A percentile compares a stretch with the other conserved stretches of the same genome.
phyloP scores from a whole-genome alignment of 192 early-diverging fungal genomes.

The Entomortierella parvispora region DNA sequence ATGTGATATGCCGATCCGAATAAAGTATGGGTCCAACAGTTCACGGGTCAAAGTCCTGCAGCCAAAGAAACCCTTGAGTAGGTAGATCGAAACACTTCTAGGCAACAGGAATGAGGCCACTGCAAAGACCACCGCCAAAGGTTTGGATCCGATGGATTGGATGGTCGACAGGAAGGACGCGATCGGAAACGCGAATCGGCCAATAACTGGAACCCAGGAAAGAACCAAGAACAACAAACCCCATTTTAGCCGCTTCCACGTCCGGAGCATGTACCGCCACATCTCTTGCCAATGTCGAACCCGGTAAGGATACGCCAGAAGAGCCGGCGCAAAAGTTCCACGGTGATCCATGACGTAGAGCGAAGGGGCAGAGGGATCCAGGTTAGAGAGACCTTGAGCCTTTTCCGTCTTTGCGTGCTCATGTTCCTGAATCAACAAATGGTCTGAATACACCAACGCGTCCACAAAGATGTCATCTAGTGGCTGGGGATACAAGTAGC shows the following conservation, averaged over 20 bases:
- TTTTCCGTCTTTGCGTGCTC: conserved; percentile 28
- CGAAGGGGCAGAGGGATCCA: conserved; percentile 20
- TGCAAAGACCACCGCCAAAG: conserved; percentile 50
- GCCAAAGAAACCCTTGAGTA: conserved; percentile 61
- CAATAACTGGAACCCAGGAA: conserved; percentile 63
- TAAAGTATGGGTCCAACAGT: conserved; percentile 72
- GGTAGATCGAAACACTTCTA: conserved; percentile 34
- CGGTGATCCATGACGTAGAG: conserved; percentile 48
- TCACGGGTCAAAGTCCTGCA: conserved; percentile 66
- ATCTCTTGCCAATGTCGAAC: conserved; percentile 62
- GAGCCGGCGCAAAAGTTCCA: conserved; percentile 50
- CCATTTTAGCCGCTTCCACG: conserved; percentile 54
- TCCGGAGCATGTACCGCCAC: conserved; percentile 56
- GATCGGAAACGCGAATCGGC: conserved; percentile 59
- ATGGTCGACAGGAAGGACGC: conserved; percentile 62
- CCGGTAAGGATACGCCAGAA: conserved; percentile 39
- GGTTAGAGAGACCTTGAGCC: conserved; percentile 4
- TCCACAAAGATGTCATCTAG: conserved; percentile 69
- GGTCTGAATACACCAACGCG: conserved; percentile 57
- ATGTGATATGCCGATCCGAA: conserved; percentile 56
- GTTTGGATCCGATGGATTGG: conserved; percentile 58
- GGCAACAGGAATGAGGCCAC: conserved; percentile 54
- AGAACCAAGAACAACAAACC: conserved; percentile 56
- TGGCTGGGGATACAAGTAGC: conserved; percentile 67
- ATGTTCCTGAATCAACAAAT: conserved; percentile 49